phyloP scores from a whole-genome alignment of 768 basidiomycete species.

The Auriscalpium vulgare region DNA sequence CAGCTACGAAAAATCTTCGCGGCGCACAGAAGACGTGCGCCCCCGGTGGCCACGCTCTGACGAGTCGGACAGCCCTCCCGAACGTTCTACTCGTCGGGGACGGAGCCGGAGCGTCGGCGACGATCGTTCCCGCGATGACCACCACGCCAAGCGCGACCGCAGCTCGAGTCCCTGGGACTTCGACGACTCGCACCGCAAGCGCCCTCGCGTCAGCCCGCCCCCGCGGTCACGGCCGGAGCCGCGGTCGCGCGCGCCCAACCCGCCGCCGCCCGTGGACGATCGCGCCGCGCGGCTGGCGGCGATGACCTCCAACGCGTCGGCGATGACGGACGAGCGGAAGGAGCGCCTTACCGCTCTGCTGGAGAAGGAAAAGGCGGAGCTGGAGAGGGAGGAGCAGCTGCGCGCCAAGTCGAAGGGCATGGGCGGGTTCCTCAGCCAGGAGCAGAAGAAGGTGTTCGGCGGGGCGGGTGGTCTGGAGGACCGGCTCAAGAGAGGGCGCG shows the following conservation, averaged over 20 bases:
- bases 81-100: conserved; percentile 18
- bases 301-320: conserved; percentile 72
- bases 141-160: conserved; percentile 33
- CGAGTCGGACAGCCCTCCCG: conserved; percentile 40
- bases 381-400: conserved; percentile 61
- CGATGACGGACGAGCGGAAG: conserved; percentile 60
- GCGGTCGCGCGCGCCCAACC: conserved; percentile 12
- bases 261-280: conserved; percentile 30
- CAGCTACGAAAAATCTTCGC: conserved; percentile 14
- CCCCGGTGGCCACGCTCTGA: conserved; percentile 43
- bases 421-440: conserved; percentile 73
- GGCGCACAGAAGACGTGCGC: conserved; percentile 24
- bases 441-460: conserved; percentile 81
- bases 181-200: conserved; percentile 33
- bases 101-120: conserved; percentile 22
- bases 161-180: conserved; percentile 27
- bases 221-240: conserved; percentile 25
- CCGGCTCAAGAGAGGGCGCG: conserved; percentile 62
- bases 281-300: conserved; percentile 85
- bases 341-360: conserved; percentile 60
- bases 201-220: conserved; percentile 40
- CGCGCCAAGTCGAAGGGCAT: conserved; percentile 69
- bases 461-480: conserved; percentile 74
- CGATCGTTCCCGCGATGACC: conserved; percentile 17
- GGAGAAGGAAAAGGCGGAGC: conserved; percentile 71